phyloP scores from a whole-genome alignment of 768 basidiomycete genomes.

The Kwoniella dendrophila region DNA sequence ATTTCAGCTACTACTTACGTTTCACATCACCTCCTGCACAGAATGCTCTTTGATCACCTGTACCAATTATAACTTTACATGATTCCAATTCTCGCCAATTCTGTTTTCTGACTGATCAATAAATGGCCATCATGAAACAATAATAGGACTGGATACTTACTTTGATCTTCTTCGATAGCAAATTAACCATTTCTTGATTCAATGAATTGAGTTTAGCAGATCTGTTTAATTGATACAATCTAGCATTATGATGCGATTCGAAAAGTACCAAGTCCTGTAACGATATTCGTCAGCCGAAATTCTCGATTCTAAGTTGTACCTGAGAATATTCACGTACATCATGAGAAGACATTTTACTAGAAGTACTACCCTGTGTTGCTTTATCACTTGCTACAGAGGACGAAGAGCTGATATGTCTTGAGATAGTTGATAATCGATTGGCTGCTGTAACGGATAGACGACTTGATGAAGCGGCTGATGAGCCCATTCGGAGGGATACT shows the following conservation, averaged over 20 bases:
- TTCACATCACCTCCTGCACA: conserved; percentile 95
- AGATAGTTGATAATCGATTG: conserved; percentile 25
- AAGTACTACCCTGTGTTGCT: conserved; percentile 2
- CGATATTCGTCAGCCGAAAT: not conserved
- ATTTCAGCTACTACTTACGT: conserved; percentile 61
- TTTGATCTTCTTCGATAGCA: conserved; percentile 73
- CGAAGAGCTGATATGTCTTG: conserved; percentile 29
- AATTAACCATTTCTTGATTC: conserved; percentile 72
- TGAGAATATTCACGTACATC: conserved; percentile 19
- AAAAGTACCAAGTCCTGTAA: conserved; percentile 39
- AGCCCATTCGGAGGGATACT: conserved; percentile 31
- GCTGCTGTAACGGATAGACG: conserved; percentile 9
- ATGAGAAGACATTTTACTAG: conserved; percentile 18
- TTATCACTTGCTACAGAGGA: conserved; percentile 4
- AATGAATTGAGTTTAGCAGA: conserved; percentile 79
- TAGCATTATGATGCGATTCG: conserved; percentile 45
- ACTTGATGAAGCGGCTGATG: conserved; percentile 17
- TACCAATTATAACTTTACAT: conserved; percentile 48
- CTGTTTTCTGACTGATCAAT: conserved; percentile 16
- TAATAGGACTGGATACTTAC: conserved; percentile 58
- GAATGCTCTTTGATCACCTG: conserved; percentile 68
- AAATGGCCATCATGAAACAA: not conserved
- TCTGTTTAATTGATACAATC: conserved; percentile 78
- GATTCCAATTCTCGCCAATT: conserved; percentile 48
- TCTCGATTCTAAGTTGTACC: not conserved